These are phyloP conservation scores for Micractinium conductrix DNA, from an alignment of 139 green algal genomes.

Conservation along the genomic window DNA sequence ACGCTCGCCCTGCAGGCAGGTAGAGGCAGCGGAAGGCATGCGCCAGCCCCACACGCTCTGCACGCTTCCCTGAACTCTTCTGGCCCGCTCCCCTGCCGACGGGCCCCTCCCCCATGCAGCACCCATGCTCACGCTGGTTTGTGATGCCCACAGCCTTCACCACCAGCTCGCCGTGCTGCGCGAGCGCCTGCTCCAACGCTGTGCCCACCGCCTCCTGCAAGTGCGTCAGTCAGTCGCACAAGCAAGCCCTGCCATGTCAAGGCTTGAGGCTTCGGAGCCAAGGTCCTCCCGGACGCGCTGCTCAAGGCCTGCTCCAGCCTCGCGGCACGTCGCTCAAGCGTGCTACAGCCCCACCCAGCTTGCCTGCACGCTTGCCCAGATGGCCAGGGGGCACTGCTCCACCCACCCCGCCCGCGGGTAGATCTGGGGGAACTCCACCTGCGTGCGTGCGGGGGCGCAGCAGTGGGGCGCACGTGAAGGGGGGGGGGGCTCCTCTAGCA, in stretches of 20 bases:
- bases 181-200: slow-evolving; percentile 25
- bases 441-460: no score
- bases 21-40: background rate
- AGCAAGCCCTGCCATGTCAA: background rate
- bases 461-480: no score
- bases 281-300: background rate
- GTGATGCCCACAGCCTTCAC: slow-evolving; percentile 86
- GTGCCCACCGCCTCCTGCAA: background rate
- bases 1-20: background rate
- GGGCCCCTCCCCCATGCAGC: no score
- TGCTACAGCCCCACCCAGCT: slow-evolving; percentile 79
- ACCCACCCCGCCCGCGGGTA: slow-evolving; percentile 87
- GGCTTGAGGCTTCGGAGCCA: background rate
- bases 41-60: no score
- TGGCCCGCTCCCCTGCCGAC: no score
- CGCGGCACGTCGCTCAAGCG: slow-evolving; percentile 29
- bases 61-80: no score
- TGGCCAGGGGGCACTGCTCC: slow-evolving; percentile 92
- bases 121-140: slow-evolving; percentile 87
- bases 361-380: slow-evolving; percentile 73
- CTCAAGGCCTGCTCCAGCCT: no score
- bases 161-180: slow-evolving; percentile 23
- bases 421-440: slow-evolving; percentile 75
- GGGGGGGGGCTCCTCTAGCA: no score
- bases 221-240: background rate